Evolutionary conservation across 495 filamentous ascomycete species (phyloP).

Genomic region (Trichoderma virens): DNA sequence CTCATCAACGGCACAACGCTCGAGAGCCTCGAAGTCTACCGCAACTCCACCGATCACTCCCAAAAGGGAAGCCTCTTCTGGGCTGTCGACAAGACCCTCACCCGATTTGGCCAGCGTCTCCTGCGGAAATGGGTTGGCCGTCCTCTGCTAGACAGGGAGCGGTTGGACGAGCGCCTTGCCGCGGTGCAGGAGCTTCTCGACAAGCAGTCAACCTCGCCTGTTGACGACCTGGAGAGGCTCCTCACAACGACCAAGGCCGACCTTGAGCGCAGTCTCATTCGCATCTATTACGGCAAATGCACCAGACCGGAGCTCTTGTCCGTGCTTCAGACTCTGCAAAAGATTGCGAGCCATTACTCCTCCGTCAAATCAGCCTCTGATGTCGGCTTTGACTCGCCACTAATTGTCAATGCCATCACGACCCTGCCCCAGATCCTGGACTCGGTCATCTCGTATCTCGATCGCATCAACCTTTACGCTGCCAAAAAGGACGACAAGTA

Average conservation of each 20-base stretch:
- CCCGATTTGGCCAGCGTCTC: conserved; percentile 79
- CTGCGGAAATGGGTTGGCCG: conserved; percentile 93
- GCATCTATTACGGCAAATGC: conserved; percentile 96
- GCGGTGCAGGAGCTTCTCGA: conserved; percentile 87
- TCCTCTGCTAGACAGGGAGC: conserved; percentile 70
- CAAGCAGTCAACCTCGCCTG: conserved; percentile 50
- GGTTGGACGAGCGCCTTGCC: conserved; percentile 73
- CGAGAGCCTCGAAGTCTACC: conserved; percentile 89
- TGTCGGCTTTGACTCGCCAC: conserved; percentile 62
- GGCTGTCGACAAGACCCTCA: conserved; percentile 88
- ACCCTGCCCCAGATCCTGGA: conserved; percentile 68
- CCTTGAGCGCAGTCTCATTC: conserved; percentile 83
- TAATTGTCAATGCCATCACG: conserved; percentile 66
- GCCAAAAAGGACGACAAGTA: conserved; percentile 88
- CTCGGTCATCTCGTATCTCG: conserved; percentile 62
- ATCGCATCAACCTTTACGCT: conserved; percentile 78
- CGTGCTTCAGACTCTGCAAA: conserved; percentile 77
- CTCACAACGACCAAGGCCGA: conserved; percentile 69
- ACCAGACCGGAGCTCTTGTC: conserved; percentile 82
- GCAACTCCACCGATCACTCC: conserved; percentile 83
- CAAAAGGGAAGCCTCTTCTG: conserved; percentile 90
- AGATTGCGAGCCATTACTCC: conserved; percentile 65
- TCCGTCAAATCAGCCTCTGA: conserved; percentile 56
- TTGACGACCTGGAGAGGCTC: conserved; percentile 65
- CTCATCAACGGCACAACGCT: conserved; percentile 92